Conservation (phyloP, 805 yeast species). For the Lipomyces lipofer region DNA sequence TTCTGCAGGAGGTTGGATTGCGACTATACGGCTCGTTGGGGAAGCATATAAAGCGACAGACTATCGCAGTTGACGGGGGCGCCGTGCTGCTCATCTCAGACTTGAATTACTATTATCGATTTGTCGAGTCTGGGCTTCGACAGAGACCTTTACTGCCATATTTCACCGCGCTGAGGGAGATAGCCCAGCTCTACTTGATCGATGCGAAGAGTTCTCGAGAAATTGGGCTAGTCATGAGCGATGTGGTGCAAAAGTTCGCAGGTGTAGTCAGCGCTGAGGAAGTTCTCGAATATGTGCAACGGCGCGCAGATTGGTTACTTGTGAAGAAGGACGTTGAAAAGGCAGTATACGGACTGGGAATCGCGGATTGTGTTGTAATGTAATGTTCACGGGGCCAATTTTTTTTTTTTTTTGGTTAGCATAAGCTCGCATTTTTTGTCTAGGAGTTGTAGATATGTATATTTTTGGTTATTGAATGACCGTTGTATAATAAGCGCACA, state of each 20-base stretch:
- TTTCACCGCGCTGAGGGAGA: conserved; percentile 75
- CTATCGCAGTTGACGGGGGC: conserved; percentile 80
- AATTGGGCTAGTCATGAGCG: conserved; percentile 79
- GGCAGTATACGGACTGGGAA: conserved; percentile 85
- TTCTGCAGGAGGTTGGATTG: conserved; percentile 91
- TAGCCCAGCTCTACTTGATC: conserved; percentile 81
- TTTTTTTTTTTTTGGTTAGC: too few relatives aligned
- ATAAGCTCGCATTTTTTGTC: too few relatives aligned
- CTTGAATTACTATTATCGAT: conserved; percentile 73
- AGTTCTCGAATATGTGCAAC: conserved; percentile 84
- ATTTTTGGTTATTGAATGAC: too few relatives aligned
- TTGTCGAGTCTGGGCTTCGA: conserved; percentile 53
- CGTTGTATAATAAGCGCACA: too few relatives aligned
- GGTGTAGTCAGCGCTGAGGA: conserved; percentile 92
- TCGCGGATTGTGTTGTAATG: conserved; percentile 59
- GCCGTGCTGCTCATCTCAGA: conserved; percentile 59
- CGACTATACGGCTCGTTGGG: conserved; percentile 75
- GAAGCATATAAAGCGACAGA: conserved; percentile 70
- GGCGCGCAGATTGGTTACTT: conserved; percentile 81
- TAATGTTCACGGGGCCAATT: too few relatives aligned
- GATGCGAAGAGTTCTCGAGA: conserved; percentile 75
- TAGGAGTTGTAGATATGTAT: too few relatives aligned
- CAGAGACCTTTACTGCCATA: conserved; percentile 62
- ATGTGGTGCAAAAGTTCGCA: conserved; percentile 71
- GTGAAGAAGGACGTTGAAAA: conserved; percentile 82